Percentiles rank a stretch among this genome's conserved stretches.
Conservation (phyloP, 164 flowering plant genomes). For the grape (Vitis vinifera) region ASM3070453v1 NC_081810.1:9072001-9072500, state of each 20-base stretch:
- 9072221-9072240: not conserved
- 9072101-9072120: not conserved
- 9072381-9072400: constrained; percentile 81
- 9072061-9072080: constrained; percentile 59
- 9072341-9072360: constrained; percentile 63
- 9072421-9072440: constrained; percentile 80
- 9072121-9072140: not conserved
- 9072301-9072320: not conserved
- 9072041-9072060: constrained; percentile 86
- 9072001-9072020: constrained; percentile 54
- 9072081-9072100: constrained; percentile 67
- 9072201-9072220: not conserved
- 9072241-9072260: not conserved
- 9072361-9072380: constrained; percentile 73
- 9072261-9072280: not conserved
- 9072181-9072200: no score
- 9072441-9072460: constrained; percentile 77
- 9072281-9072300: not conserved
- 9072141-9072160: not conserved
- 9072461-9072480: constrained; percentile 68
- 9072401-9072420: constrained; percentile 62
- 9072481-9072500: constrained; percentile 68
- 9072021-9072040: constrained; percentile 95
- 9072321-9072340: not conserved
- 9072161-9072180: not conserved